Evolutionary conservation across 345 rosid species (phyloP).

Genomic region (Boechera retrofracta): DNA sequence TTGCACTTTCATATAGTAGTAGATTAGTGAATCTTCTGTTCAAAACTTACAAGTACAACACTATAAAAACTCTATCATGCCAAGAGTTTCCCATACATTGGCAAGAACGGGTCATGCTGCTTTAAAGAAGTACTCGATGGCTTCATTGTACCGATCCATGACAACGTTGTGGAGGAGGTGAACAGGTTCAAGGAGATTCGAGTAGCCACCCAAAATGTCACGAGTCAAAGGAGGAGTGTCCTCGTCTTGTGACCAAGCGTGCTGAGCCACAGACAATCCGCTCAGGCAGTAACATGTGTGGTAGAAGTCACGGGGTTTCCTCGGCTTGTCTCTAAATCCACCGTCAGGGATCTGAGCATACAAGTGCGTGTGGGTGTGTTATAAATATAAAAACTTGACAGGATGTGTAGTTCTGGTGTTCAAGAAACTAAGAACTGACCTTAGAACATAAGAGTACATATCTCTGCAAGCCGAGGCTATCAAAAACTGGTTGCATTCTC

Average conservation of each 20-base stretch:
- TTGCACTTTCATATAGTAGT: too few relatives aligned
- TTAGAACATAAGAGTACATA: slow-evolving; percentile 82
- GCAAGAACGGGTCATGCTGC: slow-evolving; percentile 19
- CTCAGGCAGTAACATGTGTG: slow-evolving; percentile 97
- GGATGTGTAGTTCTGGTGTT: background rate
- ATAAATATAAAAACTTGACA: slow-evolving; percentile 7
- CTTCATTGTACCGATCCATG: slow-evolving; percentile 66
- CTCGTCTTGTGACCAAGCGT: slow-evolving; percentile 59
- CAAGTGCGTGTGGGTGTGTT: background rate
- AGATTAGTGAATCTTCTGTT: background rate
- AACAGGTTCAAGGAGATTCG: slow-evolving; percentile 77
- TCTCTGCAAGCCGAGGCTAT: slow-evolving; percentile 82
- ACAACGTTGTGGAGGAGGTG: slow-evolving; percentile 81
- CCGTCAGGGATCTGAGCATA: slow-evolving; percentile 62
- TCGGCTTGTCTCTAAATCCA: slow-evolving; percentile 90
- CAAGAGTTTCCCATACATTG: background rate
- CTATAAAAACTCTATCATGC: background rate
- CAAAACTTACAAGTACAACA: slow-evolving; percentile 19
- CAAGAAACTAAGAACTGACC: slow-evolving; percentile 51
- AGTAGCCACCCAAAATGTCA: slow-evolving; percentile 70
- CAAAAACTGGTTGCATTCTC: slow-evolving; percentile 60
- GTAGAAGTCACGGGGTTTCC: slow-evolving; percentile 73
- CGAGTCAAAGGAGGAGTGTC: slow-evolving; percentile 61
- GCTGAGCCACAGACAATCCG: slow-evolving; percentile 80
- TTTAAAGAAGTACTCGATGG: slow-evolving; percentile 58